Base-by-base conservation (phyloP, 2,329 filamentous ascomycete genomes). In the Hypomyces perniciosus region DNA sequence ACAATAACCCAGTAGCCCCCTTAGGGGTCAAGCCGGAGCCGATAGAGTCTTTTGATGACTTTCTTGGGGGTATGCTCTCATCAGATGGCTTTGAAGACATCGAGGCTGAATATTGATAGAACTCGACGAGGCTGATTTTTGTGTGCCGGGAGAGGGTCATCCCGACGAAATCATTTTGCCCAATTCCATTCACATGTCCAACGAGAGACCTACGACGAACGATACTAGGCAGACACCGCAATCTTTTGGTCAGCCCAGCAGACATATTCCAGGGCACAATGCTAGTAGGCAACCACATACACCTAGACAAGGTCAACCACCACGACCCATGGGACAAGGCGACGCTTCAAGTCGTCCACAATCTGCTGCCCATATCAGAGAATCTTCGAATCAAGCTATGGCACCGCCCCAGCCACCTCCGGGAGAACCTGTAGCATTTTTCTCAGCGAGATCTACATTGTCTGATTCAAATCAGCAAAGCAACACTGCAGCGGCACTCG, bases 91-190 rank as follows among this genome's bases (percentile, higher is more conserved):
- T 64, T 65, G 65, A 68, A 50, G 65, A 68, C 56, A 61, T 68
- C 53, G 61, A 68, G 58, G 60, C 64, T 69, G 61, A 69, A 64
- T 55, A 56, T 59, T 49, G 65, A 69, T 77, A 76, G 81, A 89
- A 53, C 85, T 90, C 62, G 86, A 90, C 60, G 85, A 89, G 67
- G 84, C 80, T 46, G 87, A 90, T 65, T 90, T 91, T 62, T 83
- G 79, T 44, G 84, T 86, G 6, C 71, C 77, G 8, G 78, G 87
- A 55, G 80, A 85, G 29, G 84, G 79, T 20, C 84, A 90, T 61
- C 86, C 87, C 4, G 88, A 93, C 64, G 88, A 92, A 63, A 76
- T 92, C n/a, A 69, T 78, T 30, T 67, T 91, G 9, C 69, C 76
- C 12, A 59, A 58, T 51, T 55, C 58, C 45, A 52, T 58, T 34